Base-by-base conservation (phyloP, 768 basidiomycete species). In the Mycena capillaripes region DNA sequence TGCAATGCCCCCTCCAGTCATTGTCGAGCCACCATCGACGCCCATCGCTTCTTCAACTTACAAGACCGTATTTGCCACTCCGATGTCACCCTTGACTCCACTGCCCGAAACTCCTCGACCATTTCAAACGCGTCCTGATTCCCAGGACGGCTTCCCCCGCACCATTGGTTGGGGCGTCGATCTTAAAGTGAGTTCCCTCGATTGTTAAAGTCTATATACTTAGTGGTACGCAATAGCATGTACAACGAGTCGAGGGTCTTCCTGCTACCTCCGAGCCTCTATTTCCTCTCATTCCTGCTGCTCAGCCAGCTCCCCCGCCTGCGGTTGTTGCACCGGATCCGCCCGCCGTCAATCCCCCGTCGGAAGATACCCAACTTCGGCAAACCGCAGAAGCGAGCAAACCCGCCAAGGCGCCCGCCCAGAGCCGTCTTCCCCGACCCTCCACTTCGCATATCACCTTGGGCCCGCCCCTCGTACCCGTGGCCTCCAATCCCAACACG, bases 81-180 rank as follows among this genome's bases (percentile, higher is more conserved):
- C 84, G 12, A 77, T 83, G 69, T 87, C 86, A 1, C 86, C 86
- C 21, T 80, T 91, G 40, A 89, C 90, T 9, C 89, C 90, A 9
- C 75, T 89, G 38, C 85, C 88, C 8, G 83, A 86, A 70, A 88
- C 89, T 1, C 89, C 89, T 7, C 76, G 77, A 32, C 79, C 79
- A 73, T 69, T 42, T 64, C 48, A 65, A 44, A 2, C 19, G 68
- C 21, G 69, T 38, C 14, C 60, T 29, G 44, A 67, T 66, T 53
- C 69, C 2, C 77, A 78, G 14, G 76, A 78, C 66, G 76, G 78
- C 55, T 77, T 77, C 61, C 59, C 74, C 12, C 69, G 73, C 29
- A 52, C 67, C 4, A 69, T 73, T 68, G 79, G 79, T 2, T 81
- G 81, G 82, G 73, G 70, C 21, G 50, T 73, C 34, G 66, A 77